A percentile compares a stretch with the other conserved stretches of the same genome.
These are phyloP conservation scores for Solanum lycopersicoides DNA, from an alignment of 257 asterid genomes.

Conservation along the genomic window DNA sequence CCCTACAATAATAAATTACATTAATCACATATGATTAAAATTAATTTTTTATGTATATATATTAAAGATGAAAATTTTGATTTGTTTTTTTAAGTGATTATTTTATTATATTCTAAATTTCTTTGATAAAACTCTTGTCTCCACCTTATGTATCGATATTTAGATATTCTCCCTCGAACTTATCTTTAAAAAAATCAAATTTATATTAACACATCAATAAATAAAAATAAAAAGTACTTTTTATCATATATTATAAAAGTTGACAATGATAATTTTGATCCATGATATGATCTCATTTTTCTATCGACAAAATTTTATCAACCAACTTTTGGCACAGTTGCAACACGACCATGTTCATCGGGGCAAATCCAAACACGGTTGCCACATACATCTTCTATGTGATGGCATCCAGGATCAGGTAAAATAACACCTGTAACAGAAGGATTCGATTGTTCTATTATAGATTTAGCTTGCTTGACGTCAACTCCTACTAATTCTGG, in stretches of 20 bases:
- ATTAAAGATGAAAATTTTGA: rapidly evolving
- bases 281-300: background rate
- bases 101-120: too few relatives aligned
- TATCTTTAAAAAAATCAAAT: too few relatives aligned
- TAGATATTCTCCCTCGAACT: too few relatives aligned
- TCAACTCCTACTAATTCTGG: background rate
- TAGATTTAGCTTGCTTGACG: too few relatives aligned
- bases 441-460: too few relatives aligned
- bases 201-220: background rate
- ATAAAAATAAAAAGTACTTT: background rate
- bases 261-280: background rate
- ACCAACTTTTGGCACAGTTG: background rate
- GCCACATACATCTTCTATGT: too few relatives aligned
- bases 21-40: too few relatives aligned
- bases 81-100: background rate
- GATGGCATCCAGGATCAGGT: too few relatives aligned
- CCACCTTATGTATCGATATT: background rate
- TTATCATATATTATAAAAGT: background rate
- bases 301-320: background rate
- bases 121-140: background rate
- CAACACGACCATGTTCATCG: background rate
- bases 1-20: too few relatives aligned
- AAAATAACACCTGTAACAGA: too few relatives aligned
- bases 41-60: too few relatives aligned
- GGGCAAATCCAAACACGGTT: too few relatives aligned